A percentile compares a stretch with the other conserved stretches of the same genome.
Conservation (phyloP, 129 eudicot species). For the Solidago caesia region DNA sequence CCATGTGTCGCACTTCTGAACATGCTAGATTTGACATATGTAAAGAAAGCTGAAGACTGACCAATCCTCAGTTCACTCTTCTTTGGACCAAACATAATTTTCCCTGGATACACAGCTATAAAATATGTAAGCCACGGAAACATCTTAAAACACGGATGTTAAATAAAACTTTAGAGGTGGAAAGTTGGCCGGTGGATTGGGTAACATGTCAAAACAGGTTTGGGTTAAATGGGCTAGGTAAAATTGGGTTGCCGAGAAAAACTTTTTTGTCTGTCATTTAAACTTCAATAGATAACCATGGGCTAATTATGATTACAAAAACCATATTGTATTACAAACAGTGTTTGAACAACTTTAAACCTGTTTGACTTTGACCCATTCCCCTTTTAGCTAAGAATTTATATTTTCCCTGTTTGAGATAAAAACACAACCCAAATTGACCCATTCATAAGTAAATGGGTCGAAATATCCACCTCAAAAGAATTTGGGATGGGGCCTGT, state of each 20-base stretch:
- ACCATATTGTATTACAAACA: not conserved
- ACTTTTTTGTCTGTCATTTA: not conserved
- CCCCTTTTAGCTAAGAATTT: not conserved
- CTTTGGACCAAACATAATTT: constrained; percentile 54
- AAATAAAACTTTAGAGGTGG: not conserved
- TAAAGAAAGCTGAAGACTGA: constrained; percentile 93
- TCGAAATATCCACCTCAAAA: not conserved
- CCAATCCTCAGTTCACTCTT: constrained; percentile 88
- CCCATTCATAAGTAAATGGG: not conserved
- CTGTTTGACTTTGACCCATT: not conserved
- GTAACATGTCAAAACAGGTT: not conserved
- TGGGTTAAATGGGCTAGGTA: not conserved
- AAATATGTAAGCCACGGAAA: constrained; percentile 10
- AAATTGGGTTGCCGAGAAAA: not conserved
- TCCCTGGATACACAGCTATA: constrained; percentile 46
- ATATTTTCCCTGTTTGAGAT: not conserved
- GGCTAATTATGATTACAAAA: not conserved
- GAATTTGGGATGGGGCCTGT: constrained; percentile 8
- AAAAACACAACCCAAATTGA: not conserved
- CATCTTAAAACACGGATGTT: not conserved
- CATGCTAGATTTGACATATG: constrained; percentile 76
- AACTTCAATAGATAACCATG: not conserved
- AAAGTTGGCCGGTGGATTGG: not conserved
- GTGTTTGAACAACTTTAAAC: not conserved
- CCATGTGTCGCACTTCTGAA: constrained; percentile 26